Conservation (phyloP, 805 yeast genomes). For the Candida koratica region DNA sequence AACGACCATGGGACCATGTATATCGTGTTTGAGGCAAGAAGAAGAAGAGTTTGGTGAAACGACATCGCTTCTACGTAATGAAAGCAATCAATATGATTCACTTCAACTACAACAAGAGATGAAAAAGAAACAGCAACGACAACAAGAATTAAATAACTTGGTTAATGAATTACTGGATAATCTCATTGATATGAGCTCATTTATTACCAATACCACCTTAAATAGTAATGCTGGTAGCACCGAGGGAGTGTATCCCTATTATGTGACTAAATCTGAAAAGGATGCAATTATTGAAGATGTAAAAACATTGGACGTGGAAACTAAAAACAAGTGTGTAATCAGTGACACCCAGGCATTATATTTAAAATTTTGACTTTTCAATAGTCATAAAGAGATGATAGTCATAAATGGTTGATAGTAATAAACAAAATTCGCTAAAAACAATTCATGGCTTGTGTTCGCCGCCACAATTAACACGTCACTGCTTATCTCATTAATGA, state of each 20-base stretch:
- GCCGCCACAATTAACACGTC: no score
- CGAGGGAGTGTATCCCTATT: constrained; percentile 22
- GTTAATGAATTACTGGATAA: constrained; percentile 42
- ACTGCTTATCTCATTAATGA: no score
- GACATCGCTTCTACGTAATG: constrained; percentile 30
- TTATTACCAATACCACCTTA: constrained; percentile 16
- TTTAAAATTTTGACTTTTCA: constrained; percentile 21
- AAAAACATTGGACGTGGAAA: constrained; percentile 16
- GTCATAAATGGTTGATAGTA: no score
- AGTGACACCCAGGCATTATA: constrained; percentile 20
- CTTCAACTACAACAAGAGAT: constrained; percentile 36
- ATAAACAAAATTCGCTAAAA: no score
- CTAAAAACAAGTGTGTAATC: constrained; percentile 18
- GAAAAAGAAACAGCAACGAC: constrained; percentile 41
- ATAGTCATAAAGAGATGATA: background rate
- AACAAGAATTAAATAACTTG: constrained; percentile 43
- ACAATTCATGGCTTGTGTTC: no score
- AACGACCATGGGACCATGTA: constrained; percentile 53
- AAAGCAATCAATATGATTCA: constrained; percentile 19
- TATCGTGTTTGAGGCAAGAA: constrained; percentile 42
- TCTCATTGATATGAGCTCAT: constrained; percentile 35
- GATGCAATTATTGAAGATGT: constrained; percentile 20
- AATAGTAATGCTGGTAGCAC: constrained; percentile 1
- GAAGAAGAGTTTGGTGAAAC: constrained; percentile 40
- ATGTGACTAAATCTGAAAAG: constrained; percentile 24